Percentiles rank a stretch among this genome's conserved stretches.
These are phyloP conservation scores for Dittrichia graveolens DNA, from an alignment of 129 eudicot genomes.

Conservation along the genomic window DNA sequence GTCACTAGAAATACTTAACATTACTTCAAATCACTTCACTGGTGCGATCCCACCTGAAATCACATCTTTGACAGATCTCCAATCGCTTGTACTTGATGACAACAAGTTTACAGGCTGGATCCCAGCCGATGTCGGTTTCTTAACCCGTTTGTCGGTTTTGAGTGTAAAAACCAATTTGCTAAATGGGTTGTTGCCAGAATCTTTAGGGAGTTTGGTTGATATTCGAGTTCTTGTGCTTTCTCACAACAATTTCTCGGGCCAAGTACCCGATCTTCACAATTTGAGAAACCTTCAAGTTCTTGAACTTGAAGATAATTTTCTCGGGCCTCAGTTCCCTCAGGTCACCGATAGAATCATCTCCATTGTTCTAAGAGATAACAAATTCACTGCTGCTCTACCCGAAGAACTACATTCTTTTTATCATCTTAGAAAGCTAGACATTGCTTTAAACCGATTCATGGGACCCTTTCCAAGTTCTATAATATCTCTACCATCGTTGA, in stretches of 20 bases:
- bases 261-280: constrained; percentile 63
- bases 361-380: constrained; percentile 64
- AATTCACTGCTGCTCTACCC: constrained; percentile 57
- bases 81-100: constrained; percentile 73
- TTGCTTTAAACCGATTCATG: constrained; percentile 70
- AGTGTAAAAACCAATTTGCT: constrained; percentile 69
- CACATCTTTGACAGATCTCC: constrained; percentile 53
- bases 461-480: constrained; percentile 75
- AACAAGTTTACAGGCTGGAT: constrained; percentile 66
- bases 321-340: constrained; percentile 74
- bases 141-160: constrained; percentile 72
- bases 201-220: constrained; percentile 55
- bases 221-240: constrained; percentile 73
- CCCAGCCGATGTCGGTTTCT: constrained; percentile 54
- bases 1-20: constrained; percentile 72
- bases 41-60: constrained; percentile 61
- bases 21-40: constrained; percentile 67
- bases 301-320: constrained; percentile 59
- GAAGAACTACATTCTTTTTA: constrained; percentile 55
- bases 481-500: constrained; percentile 73
- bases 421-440: constrained; percentile 64
- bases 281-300: constrained; percentile 66
- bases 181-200: constrained; percentile 61
- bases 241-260: constrained; percentile 66
- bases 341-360: constrained; percentile 49